Conservation (phyloP, 805 yeast genomes). For the Monosporozyma aquatica region DNA sequence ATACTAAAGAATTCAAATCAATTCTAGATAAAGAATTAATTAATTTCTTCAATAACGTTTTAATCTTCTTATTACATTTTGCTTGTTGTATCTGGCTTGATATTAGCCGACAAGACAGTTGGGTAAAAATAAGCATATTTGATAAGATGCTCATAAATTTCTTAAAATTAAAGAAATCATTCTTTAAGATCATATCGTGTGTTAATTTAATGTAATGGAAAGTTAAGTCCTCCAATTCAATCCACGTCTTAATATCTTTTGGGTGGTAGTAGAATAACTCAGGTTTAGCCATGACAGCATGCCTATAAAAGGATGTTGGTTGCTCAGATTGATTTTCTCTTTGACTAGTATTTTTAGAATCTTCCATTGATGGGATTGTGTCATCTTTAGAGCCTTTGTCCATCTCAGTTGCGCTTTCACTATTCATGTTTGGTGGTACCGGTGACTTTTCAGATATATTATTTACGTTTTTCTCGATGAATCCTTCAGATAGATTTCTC, state of each 20-base stretch:
- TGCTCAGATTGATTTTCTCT: not conserved
- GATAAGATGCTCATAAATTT: constrained; percentile 47
- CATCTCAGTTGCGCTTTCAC: not conserved
- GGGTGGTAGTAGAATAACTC: constrained; percentile 50
- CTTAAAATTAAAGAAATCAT: constrained; percentile 43
- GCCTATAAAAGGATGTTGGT: constrained; percentile 10
- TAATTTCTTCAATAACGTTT: constrained; percentile 42
- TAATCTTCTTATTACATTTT: constrained; percentile 39
- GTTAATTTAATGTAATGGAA: constrained; percentile 40
- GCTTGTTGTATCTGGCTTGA: constrained; percentile 42
- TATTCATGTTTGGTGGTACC: not conserved
- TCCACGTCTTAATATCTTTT: constrained; percentile 54
- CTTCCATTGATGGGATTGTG: not conserved
- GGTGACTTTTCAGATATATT: not conserved
- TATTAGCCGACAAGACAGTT: constrained; percentile 45
- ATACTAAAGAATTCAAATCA: constrained; percentile 56
- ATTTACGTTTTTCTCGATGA: not conserved
- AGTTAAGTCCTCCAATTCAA: constrained; percentile 41
- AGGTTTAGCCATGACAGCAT: constrained; percentile 26
- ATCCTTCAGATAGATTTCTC: constrained; percentile 20
- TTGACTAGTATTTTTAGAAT: not conserved
- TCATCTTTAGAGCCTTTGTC: not conserved
- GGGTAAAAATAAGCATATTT: constrained; percentile 43
- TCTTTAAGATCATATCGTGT: constrained; percentile 42
- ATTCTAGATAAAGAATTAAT: constrained; percentile 51